Base-by-base conservation (phyloP, 345 rosid genomes). In the Excoecaria agallocha region DNA sequence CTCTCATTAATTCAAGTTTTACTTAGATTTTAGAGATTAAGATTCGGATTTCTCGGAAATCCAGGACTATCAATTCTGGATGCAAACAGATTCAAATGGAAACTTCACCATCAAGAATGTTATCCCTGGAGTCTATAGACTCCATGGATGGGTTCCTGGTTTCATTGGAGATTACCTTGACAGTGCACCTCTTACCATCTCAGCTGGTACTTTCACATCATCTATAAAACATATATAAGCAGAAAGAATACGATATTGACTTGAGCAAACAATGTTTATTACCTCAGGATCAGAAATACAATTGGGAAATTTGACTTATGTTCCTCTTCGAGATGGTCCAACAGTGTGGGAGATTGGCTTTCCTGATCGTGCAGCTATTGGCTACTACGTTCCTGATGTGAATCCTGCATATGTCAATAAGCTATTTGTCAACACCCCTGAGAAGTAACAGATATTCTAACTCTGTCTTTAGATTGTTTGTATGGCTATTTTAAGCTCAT, bases 91-190 rank as follows among this genome's bases (percentile, higher is more conserved):
- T 67, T 58, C 84, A 20, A 39, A 72, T 24, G 88, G 88, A 58
- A 74, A 73, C 38, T 81, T 83, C 82, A 74, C 52, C 55, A 81
- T 78, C 51, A 71, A 62, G 55, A 82, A 83, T 67, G 73, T 74
- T 19, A 73, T 78, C 54, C 88, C 83, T 0, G 84, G 85, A 61
- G 57, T 71, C 69, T 78, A 83, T 25, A 75, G 78, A 68, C 71
- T 85, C 51, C 78, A 82, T n/a, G 82, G 85, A 7, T 82, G 85
- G 87, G 79, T 78, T 76, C 79, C 79, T 30, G 84, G 85, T 61
- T 75, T 82, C 77, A 71, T 82, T 10, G 84, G 85, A 2, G 82
- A 85, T 76, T 85, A 72, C 71, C 79, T 82, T 19, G 54, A 73
- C 41, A 68, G 68, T 24, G 41, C 15, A 58, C 64, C 38, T 8